These are phyloP conservation scores for Macrocybe gigantea DNA, from an alignment of 768 basidiomycete species.

Conservation along the genomic window DNA sequence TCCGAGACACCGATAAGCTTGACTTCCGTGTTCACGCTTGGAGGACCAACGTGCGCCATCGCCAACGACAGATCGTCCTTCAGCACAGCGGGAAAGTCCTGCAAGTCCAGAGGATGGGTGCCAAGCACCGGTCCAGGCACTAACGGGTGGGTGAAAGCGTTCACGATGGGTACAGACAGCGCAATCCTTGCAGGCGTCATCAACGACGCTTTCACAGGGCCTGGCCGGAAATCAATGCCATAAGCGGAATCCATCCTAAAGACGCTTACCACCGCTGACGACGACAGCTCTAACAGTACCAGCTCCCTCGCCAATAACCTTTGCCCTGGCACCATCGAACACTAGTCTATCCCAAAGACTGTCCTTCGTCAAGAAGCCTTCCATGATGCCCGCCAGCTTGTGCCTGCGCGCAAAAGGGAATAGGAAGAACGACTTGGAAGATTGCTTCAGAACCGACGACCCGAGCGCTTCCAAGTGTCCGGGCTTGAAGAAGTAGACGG, in stretches of 20 bases:
- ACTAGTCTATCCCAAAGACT: conserved; percentile 83
- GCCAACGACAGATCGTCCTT: conserved; percentile 22
- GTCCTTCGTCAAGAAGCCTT: conserved; percentile 74
- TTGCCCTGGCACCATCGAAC: conserved; percentile 60
- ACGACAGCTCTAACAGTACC: conserved; percentile 62
- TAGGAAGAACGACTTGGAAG: conserved; percentile 46
- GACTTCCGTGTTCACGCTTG: conserved; percentile 79
- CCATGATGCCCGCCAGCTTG: conserved; percentile 60
- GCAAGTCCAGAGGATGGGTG: conserved; percentile 81
- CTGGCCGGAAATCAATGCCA: conserved; percentile 23
- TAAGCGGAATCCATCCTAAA: conserved; percentile 2
- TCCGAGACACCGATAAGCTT: conserved; percentile 73
- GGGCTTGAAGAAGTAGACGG: conserved; percentile 70
- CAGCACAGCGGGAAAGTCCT: conserved; percentile 47
- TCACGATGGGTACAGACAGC: conserved; percentile 72
- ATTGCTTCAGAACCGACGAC: conserved; percentile 44
- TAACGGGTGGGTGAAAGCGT: conserved; percentile 52
- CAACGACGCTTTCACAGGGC: conserved; percentile 37
- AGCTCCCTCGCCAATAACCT: conserved; percentile 54
- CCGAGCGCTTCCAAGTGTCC: conserved; percentile 54
- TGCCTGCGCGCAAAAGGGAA: conserved; percentile 71
- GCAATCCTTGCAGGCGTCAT: conserved; percentile 66
- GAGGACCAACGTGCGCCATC: conserved; percentile 62
- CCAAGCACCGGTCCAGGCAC: conserved; percentile 77
- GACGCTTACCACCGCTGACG: conserved; percentile 60